phyloP scores from a whole-genome alignment of 306 rosid species.

The Trichosanthes truncata region DNA sequence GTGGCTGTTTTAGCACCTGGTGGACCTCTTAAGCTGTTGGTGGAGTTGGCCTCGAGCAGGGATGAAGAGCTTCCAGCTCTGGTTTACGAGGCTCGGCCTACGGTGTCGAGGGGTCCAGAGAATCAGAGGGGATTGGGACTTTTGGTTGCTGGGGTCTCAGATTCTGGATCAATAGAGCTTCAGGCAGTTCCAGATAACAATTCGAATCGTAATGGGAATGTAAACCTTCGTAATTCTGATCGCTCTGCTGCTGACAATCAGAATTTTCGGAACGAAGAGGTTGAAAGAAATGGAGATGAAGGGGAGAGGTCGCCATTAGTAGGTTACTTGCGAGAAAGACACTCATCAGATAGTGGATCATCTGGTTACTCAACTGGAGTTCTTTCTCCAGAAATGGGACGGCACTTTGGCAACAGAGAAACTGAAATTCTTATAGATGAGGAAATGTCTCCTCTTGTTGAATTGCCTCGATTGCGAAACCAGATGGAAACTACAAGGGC shows the following conservation, averaged over 20 bases:
- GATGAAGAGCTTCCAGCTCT: slow-evolving; percentile 90
- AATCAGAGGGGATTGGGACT: slow-evolving; percentile 33
- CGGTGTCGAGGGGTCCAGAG: slow-evolving; percentile 22
- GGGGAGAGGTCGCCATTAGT: slow-evolving; percentile 59
- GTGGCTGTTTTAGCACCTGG: slow-evolving; percentile 93
- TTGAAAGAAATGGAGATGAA: slow-evolving; percentile 14
- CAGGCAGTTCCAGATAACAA: slow-evolving; percentile 34
- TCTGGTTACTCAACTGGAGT: slow-evolving; percentile 22
- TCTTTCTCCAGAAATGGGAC: slow-evolving; percentile 11
- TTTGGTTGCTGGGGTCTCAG: slow-evolving; percentile 49
- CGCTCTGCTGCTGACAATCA: slow-evolving; percentile 15
- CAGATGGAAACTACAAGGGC: slow-evolving; percentile 25
- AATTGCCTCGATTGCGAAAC: slow-evolving; percentile 22
- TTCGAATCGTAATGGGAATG: slow-evolving; percentile 13
- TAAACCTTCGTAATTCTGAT: slow-evolving; percentile 7
- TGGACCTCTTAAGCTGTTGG: slow-evolving; percentile 80
- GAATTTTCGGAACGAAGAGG: slow-evolving; percentile 8
- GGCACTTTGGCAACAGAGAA: slow-evolving; percentile 18
- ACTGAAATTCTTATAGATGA: slow-evolving; percentile 28
- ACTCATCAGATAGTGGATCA: slow-evolving; percentile 23
- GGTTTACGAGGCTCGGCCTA: slow-evolving; percentile 84
- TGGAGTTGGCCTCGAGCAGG: slow-evolving; percentile 74
- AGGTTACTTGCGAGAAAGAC: slow-evolving; percentile 20
- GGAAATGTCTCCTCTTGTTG: slow-evolving; percentile 66
- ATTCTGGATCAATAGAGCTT: slow-evolving; percentile 61